Evolutionary conservation across 768 basidiomycete genomes (phyloP), one percentile per base, ranked within the genome.

Genomic region (Polyporus arcularius): DNA sequence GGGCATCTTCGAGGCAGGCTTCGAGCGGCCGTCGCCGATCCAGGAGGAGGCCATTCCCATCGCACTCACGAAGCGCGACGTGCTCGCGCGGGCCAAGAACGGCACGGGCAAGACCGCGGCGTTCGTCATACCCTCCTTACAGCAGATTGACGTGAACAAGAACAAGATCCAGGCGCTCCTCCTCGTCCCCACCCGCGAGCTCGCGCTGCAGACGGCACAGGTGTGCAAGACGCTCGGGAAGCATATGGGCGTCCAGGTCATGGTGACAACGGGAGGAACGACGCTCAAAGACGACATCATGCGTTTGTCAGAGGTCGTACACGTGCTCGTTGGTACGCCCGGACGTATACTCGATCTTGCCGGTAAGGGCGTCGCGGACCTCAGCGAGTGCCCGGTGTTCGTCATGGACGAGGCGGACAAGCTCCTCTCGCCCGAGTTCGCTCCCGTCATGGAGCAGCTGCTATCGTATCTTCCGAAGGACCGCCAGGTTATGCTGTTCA

Each of bases 391-490:
- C 75, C 88, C 90, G 2, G 92, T 96, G 56, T 99, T 98, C 70
- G 94, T 98, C 67, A 99, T 99, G 96, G 96, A 99, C 75, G 96
- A 99, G 77, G 96, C 96, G 49, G 97, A 98, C 76, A 99, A 98
- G 74, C 85, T 98, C 52, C 87, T 98, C 55, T 94, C 91, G 7
- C 94, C 95, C 58, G 96, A 99, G 78, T 99, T 99, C 71, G 90
- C 95, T 12, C 96, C 96, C 62, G 96, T 99, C 59, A 96, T 99
- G 87, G 96, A 98, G 79, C 93, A 97, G 71, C 77, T 99, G 40
- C 83, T 99, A 59, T 82, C 83, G 31, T 93, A 90, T 78, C 82
- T 97, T 58, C 93, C 94, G 31, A 72, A 81, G 56, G 85, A 90
- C 70, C 84, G 94, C 56, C 96, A 99, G 79, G 95, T 99, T 72